Percentiles rank a stretch among this genome's conserved stretches.
These are phyloP conservation scores for Gloeophyllum trabeum DNA, from an alignment of 768 basidiomycete genomes.

Conservation along the genomic window DNA sequence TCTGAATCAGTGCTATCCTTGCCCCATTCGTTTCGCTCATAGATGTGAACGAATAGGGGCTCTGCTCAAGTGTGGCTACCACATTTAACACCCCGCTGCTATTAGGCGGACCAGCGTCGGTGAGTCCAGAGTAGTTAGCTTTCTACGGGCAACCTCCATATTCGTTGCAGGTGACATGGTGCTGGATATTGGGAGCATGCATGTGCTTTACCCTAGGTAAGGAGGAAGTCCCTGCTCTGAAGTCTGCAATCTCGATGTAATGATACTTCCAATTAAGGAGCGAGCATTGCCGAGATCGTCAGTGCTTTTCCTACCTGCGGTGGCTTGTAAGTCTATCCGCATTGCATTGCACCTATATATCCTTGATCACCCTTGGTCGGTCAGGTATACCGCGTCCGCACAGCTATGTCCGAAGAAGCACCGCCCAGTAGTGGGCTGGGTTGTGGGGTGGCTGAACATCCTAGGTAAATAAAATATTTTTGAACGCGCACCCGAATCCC, in stretches of 20 bases:
- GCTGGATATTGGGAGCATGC: conserved; percentile 59
- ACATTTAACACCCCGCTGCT: conserved; percentile 69
- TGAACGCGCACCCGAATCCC: too few relatives aligned
- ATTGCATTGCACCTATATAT: not conserved
- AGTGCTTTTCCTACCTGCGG: conserved; percentile 69
- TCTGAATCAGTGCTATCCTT: too few relatives aligned
- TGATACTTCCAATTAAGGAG: conserved; percentile 17
- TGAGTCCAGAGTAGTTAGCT: conserved; percentile 16
- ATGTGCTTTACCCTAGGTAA: conserved; percentile 65
- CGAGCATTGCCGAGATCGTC: conserved; percentile 69
- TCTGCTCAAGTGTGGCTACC: conserved; percentile 68
- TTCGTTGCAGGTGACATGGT: conserved; percentile 43
- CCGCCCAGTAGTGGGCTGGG: conserved; percentile 64
- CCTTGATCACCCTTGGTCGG: not conserved
- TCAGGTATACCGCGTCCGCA: conserved; percentile 74
- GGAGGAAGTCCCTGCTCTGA: conserved; percentile 1
- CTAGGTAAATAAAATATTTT: conserved; percentile 33
- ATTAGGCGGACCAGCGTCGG: conserved; percentile 60
- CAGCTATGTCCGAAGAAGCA: conserved; percentile 53
- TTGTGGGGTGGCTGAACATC: conserved; percentile 79
- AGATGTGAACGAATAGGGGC: conserved; percentile 27
- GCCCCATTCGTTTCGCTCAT: not conserved
- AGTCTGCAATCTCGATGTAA: too few relatives aligned
- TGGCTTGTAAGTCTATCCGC: conserved; percentile 37
- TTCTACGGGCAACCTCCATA: not conserved